Evolutionary conservation across 1,139 yeast species (phyloP), one percentile per base, ranked within the genome.

Genomic region (Geotrichum carabidarum): DNA sequence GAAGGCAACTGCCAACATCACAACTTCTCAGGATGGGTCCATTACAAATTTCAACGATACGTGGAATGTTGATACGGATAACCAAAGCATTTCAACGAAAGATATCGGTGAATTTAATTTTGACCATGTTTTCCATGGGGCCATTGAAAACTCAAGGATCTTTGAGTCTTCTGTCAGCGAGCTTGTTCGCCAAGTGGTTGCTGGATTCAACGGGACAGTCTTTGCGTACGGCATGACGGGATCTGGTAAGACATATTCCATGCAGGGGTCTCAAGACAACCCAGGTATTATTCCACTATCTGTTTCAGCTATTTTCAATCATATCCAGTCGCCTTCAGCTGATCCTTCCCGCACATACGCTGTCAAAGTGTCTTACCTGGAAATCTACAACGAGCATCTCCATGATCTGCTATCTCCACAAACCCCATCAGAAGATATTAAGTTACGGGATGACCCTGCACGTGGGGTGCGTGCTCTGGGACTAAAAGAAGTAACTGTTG

Each of bases 221-320:
- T 89, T 91, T 69, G 96, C 96, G 1, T 89, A 90, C 66, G 95
- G 96, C 50, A 87, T 87, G 91, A 89, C 98, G 0, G 98, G 98
- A 0, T 88, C 96, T 1, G 98, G 98, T 35, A 91, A 91, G 68
- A 91, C 98, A 0, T 86, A 81, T 66, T 84, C 95, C 2, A 89
- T 91, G 96, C 86, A 86, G 60, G 96, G 96, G 36, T 74, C 78
- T 11, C 74, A 72, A 0, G 62, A 67, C 1, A 89, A 86, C 61
- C 84, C 87, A 0, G 97, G 97, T 30, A 78, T 90, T 56, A 88
- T 90, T 44, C 85, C 86, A 27, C 73, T 84, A 43, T 86, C 96
- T 0, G 83, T 86, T 4, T 76, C 78, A 57, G 83, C 85, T 52
- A 78, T 90, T 6, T 90, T 84, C 64, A 72, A 73, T 14, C 75